Base-by-base conservation (phyloP, 352 stramenopile species). In the Pythium guiyangense region DNA sequence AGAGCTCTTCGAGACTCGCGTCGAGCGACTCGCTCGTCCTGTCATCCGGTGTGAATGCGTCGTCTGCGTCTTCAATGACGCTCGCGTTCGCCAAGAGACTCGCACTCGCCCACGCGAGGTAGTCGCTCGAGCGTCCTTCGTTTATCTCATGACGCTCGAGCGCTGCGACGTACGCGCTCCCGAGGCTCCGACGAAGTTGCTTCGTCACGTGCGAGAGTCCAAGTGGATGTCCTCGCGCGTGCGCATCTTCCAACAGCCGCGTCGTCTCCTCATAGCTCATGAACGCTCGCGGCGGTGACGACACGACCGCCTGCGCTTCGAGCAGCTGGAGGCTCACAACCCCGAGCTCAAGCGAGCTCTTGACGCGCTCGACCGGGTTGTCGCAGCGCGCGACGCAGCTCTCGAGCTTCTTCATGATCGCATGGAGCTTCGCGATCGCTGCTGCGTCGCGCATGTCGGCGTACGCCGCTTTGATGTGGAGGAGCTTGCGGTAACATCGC, bases 401-500 rank as follows among this genome's bases (percentile, higher is more conserved):
- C 45, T 86, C 77, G 10, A 88, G 58, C 18, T 65, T 74, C 52
- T 77, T 79, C 64, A 85, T 71, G 8, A 63, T 63, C 17, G 48
- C 10, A 1, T 85, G 37, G 17, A 91, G 39, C 4, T 64, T 52
- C 35, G 85, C 63, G 20, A 79, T 63, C 54, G 57, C 61, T 14
- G 54, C 27, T 48, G 54, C 27, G 43, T 70, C 49, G 37, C 47
- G 53, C 27, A 70, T 63, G 35, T 77, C 52, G 26, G 26, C 58
- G 17, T 34, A 50, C 26, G 59, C 47, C 50, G 52, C 65, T 40
- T 69, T 77, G 39, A 86, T 55, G 26, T 59, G 67, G 4, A 70
- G 62, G 20, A 74, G 66, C 35, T 85, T 85, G 18, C 81, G 74
- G 57, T 71, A 84, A 35, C 78, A 87, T 45, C 77, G 70, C 42